Conservation (phyloP, 208 protist species). For the Leishmania mexicana region DNA sequence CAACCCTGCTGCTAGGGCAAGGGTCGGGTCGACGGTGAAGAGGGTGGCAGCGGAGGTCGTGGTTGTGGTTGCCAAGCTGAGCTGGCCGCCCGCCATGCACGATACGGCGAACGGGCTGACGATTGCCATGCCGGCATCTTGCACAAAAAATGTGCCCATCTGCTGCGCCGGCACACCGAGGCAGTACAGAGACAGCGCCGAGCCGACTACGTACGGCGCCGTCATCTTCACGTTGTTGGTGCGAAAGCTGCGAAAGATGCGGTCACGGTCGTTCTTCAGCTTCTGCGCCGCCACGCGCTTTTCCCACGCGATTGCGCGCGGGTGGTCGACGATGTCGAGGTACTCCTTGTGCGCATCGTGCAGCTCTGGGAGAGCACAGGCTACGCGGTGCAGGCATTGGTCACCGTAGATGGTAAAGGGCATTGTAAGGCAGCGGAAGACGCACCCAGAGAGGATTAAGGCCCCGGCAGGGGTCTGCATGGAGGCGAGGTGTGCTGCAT, state of each 20-base stretch:
- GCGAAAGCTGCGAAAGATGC: constrained; percentile 72
- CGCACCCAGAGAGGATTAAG: constrained; percentile 51
- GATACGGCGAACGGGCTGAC: constrained; percentile 38
- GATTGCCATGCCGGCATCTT: constrained; percentile 37
- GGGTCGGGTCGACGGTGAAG: constrained; percentile 57
- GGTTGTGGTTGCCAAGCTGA: neutral
- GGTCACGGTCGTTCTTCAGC: constrained; percentile 79
- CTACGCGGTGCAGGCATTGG: constrained; percentile 61
- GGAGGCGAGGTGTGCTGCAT: constrained; percentile 34
- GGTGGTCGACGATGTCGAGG: constrained; percentile 65
- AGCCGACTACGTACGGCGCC: constrained; percentile 41
- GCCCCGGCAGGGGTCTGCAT: constrained; percentile 53
- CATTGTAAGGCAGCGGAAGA: constrained; percentile 60
- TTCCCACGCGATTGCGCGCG: constrained; percentile 79
- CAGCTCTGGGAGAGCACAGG: constrained; percentile 72
- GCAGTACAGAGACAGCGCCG: constrained; percentile 44
- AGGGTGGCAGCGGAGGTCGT: constrained; percentile 14
- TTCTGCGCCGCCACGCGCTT: constrained; percentile 83
- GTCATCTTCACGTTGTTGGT: constrained; percentile 82
- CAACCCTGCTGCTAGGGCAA: constrained; percentile 54
- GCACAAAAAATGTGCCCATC: constrained; percentile 42
- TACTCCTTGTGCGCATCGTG: constrained; percentile 69
- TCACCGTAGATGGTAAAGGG: constrained; percentile 83
- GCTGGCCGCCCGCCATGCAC: constrained; percentile 7
- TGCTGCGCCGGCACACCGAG: constrained; percentile 70